Percentiles rank a stretch among this genome's conserved stretches.
Evolutionary conservation across 768 basidiomycete genomes (phyloP).

Genomic region (Holtermannia corniformis): DNA sequence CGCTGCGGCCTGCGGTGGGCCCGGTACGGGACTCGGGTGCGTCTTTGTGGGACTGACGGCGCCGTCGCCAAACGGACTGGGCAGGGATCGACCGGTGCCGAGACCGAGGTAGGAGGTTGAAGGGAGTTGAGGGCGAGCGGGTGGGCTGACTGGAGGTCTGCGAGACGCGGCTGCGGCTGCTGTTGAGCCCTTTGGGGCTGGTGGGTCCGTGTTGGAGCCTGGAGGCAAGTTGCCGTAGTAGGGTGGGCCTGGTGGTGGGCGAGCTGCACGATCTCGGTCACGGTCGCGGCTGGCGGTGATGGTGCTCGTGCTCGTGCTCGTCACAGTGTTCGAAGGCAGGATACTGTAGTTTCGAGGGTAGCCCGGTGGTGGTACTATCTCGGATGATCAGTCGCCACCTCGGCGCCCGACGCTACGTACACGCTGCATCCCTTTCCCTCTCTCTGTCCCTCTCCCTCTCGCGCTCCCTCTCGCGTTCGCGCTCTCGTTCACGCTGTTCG

Average conservation of each 20-base stretch:
- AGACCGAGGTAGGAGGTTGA: background rate
- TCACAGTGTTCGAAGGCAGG: too few species aligned
- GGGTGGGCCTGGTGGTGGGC: background rate
- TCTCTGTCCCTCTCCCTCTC: constrained; percentile 23
- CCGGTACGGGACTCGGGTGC: background rate
- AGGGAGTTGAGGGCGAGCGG: background rate
- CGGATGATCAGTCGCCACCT: background rate
- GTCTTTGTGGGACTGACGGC: background rate
- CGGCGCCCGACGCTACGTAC: background rate
- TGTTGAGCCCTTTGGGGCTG: background rate
- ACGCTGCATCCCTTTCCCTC: constrained; percentile 14
- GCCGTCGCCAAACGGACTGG: background rate
- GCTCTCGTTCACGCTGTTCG: constrained; percentile 29
- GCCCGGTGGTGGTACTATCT: too few species aligned
- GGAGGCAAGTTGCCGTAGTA: background rate
- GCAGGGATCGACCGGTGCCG: background rate
- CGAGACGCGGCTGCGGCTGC: background rate
- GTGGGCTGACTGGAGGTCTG: too few species aligned
- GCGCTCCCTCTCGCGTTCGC: constrained; percentile 23
- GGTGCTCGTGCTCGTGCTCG: background rate
- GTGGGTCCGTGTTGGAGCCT: background rate
- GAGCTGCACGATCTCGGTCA: background rate
- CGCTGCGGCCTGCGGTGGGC: background rate
- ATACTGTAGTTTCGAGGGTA: too few species aligned
- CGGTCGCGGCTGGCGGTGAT: background rate